Conservation (phyloP, 2,329 filamentous ascomycete species). For the Aspergillus nomiae region DNA sequence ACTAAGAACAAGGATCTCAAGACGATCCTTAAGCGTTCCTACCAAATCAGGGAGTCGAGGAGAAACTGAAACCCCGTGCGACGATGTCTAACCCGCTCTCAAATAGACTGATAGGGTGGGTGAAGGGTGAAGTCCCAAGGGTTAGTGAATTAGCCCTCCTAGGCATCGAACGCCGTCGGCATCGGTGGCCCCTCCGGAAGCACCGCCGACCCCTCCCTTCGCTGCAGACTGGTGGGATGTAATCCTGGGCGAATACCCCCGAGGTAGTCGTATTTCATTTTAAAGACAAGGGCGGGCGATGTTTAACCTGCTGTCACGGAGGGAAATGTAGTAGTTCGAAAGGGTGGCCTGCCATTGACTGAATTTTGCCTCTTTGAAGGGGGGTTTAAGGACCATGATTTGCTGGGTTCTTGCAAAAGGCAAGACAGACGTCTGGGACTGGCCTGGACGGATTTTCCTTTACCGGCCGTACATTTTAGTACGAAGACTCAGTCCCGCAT, state of each 20-base stretch:
- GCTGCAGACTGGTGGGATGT: slow-evolving; percentile 16
- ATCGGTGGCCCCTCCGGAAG: slow-evolving; percentile 22
- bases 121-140: slow-evolving; percentile 1
- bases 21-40: not conserved
- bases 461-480: slow-evolving; percentile 31
- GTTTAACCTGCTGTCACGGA: not conserved
- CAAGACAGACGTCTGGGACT: slow-evolving; percentile 18
- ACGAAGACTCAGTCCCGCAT: slow-evolving; percentile 32
- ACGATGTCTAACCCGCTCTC: not conserved
- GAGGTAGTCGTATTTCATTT: slow-evolving; percentile 14
- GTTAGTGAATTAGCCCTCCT: slow-evolving; percentile 7
- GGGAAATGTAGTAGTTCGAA: slow-evolving; percentile 2
- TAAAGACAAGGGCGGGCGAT: not conserved
- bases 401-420: slow-evolving; percentile 14
- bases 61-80: not conserved
- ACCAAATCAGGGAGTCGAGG: not conserved
- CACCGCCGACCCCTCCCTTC: slow-evolving; percentile 23
- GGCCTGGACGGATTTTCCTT: slow-evolving; percentile 22
- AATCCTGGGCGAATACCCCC: slow-evolving; percentile 10
- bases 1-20: not conserved
- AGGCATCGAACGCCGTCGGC: slow-evolving; percentile 17
- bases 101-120: not conserved
- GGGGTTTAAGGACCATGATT: slow-evolving; percentile 14
- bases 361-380: slow-evolving; percentile 8
- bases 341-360: slow-evolving; percentile 6